Evolutionary conservation across 345 rosid species (phyloP).

Genomic region (Eucalyptus marginata): DNA sequence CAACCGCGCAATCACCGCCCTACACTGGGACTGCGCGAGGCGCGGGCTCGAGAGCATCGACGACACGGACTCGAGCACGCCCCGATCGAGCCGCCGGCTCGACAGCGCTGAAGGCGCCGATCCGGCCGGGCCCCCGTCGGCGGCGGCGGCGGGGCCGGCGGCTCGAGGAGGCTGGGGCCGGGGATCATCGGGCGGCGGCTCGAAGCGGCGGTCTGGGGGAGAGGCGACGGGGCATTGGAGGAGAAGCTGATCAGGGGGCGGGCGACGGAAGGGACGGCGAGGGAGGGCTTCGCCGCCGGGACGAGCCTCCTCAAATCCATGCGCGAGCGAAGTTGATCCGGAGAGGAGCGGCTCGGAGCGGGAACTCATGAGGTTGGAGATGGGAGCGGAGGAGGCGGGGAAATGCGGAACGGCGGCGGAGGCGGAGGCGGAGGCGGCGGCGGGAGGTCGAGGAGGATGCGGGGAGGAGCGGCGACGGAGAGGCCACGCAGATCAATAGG

Average conservation of each 20-base stretch:
- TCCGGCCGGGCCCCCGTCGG: not conserved
- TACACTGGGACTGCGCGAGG: constrained; percentile 39
- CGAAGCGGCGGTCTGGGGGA: not conserved
- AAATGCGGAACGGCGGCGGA: not conserved
- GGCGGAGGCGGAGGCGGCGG: not conserved
- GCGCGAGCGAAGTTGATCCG: not conserved
- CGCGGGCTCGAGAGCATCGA: constrained; percentile 37
- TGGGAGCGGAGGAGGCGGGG: not conserved
- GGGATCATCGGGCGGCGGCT: constrained; percentile 4
- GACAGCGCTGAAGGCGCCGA: not conserved
- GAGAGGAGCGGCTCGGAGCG: not conserved
- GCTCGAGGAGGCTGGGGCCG: not conserved
- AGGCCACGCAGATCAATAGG: not conserved
- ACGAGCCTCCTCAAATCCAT: constrained; percentile 57
- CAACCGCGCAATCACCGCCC: constrained; percentile 22
- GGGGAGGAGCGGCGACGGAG: not conserved
- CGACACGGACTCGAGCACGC: constrained; percentile 20
- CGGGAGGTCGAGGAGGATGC: not conserved
- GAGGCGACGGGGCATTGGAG: not conserved
- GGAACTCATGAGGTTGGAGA: not conserved
- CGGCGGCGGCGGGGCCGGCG: not conserved
- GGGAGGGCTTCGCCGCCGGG: constrained; percentile 1
- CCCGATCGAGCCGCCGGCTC: constrained; percentile 12
- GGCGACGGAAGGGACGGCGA: constrained; percentile 3
- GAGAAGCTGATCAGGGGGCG: constrained; percentile 30